These are phyloP conservation scores for Fusarium guadeloupense DNA, from an alignment of 2,329 filamentous ascomycete species.

Conservation along the genomic window DNA sequence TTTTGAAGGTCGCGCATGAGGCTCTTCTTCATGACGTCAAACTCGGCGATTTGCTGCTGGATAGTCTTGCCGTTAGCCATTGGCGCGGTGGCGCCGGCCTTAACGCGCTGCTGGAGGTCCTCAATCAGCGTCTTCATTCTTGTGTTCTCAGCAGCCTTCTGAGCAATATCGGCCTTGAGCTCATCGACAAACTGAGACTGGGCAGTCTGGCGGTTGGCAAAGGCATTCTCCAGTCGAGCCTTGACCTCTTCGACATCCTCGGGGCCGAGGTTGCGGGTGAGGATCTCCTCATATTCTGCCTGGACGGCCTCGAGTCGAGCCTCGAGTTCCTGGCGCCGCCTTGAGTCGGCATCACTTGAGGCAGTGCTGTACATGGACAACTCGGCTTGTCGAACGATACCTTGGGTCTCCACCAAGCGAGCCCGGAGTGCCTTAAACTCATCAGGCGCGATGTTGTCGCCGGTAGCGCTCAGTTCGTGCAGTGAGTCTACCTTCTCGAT, in stretches of 20 bases:
- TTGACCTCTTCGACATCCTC: constrained; percentile 87
- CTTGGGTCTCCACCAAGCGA: constrained; percentile 87
- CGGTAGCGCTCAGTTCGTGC: constrained; percentile 77
- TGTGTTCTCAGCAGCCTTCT: constrained; percentile 83
- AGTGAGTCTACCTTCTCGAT: constrained; percentile 85
- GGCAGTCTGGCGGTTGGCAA: constrained; percentile 77
- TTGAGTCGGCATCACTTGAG: constrained; percentile 70
- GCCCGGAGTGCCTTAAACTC: constrained; percentile 80
- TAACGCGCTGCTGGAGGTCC: constrained; percentile 78
- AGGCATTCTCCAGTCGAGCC: constrained; percentile 77
- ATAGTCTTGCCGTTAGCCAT: constrained; percentile 88
- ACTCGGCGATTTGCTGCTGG: constrained; percentile 97
- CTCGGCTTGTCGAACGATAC: constrained; percentile 91
- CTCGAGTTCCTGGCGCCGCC: constrained; percentile 80
- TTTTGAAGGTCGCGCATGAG: constrained; percentile 99
- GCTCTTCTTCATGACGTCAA: constrained; percentile 99
- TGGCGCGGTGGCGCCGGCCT: constrained; percentile 65
- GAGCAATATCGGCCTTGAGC: constrained; percentile 77
- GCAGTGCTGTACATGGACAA: constrained; percentile 79
- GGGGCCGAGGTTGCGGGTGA: constrained; percentile 81
- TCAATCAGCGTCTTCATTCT: constrained; percentile 84
- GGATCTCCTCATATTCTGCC: constrained; percentile 82
- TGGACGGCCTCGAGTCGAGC: constrained; percentile 77
- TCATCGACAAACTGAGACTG: constrained; percentile 79
- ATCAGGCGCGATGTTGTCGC: constrained; percentile 82